Evolutionary conservation across 192 early-diverging fungal genomes (phyloP).

Genomic region (Coemansia sp.): DNA sequence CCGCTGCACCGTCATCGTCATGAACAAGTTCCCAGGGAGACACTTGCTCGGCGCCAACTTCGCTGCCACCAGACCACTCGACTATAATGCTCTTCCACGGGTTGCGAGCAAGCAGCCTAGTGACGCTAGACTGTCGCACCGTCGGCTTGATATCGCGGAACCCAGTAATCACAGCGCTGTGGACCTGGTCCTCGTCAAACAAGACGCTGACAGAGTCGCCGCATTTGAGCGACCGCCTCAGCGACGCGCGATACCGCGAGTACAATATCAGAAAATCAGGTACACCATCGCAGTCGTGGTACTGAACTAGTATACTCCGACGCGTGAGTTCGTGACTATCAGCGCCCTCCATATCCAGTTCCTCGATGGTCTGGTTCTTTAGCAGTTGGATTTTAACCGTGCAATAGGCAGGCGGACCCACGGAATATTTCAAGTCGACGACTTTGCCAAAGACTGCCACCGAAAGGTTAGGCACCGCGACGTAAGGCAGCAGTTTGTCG

Average conservation of each 20-base stretch:
- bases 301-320: constrained; percentile 60
- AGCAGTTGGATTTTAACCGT: constrained; percentile 57
- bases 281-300: constrained; percentile 69
- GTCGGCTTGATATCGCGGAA: constrained; percentile 51
- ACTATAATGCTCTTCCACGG: constrained; percentile 53
- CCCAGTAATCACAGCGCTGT: constrained; percentile 59
- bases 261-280: constrained; percentile 75
- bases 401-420: constrained; percentile 74
- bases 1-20: constrained; percentile 17
- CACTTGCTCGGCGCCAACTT: constrained; percentile 24
- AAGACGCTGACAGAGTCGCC: constrained; percentile 65
- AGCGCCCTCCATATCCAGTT: constrained; percentile 47
- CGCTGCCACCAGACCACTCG: constrained; percentile 33
- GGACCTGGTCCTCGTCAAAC: constrained; percentile 65
- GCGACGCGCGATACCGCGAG: constrained; percentile 61
- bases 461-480: constrained; percentile 42
- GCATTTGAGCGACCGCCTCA: constrained; percentile 51
- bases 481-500: constrained; percentile 55
- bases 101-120: constrained; percentile 57
- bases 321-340: constrained; percentile 27
- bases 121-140: constrained; percentile 44
- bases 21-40: constrained; percentile 47
- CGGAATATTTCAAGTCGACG: constrained; percentile 59
- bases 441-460: constrained; percentile 65
- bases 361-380: constrained; percentile 48